A percentile compares a stretch with the other conserved stretches of the same genome.
Conservation (phyloP, 176 grass and related monocot genomes). For the Oryza punctata region DNA sequence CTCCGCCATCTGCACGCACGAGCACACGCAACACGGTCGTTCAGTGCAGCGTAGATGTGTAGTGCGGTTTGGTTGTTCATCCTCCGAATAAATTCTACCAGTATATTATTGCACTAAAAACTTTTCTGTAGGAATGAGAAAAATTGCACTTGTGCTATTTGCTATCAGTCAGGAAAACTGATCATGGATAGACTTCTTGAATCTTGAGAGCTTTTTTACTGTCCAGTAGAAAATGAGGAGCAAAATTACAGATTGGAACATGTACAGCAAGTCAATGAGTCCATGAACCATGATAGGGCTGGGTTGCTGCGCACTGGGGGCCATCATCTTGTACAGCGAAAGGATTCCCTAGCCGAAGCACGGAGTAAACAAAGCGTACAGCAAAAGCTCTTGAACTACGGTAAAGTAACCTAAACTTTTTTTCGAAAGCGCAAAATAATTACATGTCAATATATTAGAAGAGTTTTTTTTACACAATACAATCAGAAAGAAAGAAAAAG, state of each 20-base stretch:
- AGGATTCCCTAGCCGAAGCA: slow-evolving; percentile 25
- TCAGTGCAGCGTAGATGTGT: background rate
- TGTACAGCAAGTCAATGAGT: background rate
- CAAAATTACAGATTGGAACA: background rate
- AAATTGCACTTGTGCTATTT: no score
- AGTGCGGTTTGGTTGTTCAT: no score
- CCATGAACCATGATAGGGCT: background rate
- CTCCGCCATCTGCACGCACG: slow-evolving; percentile 72
- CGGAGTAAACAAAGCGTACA: background rate
- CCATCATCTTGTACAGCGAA: slow-evolving; percentile 31
- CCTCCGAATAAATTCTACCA: background rate
- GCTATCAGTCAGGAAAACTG: no score
- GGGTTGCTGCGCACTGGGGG: slow-evolving; percentile 11
- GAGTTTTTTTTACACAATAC: no score
- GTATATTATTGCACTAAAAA: background rate
- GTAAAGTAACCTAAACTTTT: background rate
- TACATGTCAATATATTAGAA: no score
- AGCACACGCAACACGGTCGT: background rate
- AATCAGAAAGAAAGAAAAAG: no score
- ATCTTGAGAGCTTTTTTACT: no score
- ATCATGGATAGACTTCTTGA: no score
- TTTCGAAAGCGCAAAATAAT: no score
- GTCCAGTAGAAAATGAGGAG: background rate
- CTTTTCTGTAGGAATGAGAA: background rate
- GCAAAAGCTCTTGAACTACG: background rate